Conservation (phyloP, 768 basidiomycete species). For the Tricholomella constricta region DNA sequence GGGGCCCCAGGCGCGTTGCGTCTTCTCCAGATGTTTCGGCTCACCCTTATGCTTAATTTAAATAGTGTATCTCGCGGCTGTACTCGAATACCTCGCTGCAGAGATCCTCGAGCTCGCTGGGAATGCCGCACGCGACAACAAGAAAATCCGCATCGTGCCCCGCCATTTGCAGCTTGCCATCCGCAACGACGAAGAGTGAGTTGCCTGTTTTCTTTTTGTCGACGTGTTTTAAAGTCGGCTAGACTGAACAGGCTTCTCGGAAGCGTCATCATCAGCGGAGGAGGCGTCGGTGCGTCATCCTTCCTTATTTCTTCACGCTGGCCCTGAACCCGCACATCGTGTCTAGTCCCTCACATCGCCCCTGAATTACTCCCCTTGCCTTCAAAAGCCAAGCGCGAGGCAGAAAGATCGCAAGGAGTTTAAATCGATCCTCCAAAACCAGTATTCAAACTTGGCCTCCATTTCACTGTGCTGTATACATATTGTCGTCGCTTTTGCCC, state of each 20-base stretch:
- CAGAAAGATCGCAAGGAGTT: conserved; percentile 12
- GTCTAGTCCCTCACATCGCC: conserved; percentile 22
- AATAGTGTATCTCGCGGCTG: conserved; percentile 79
- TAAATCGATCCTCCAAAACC: neutral
- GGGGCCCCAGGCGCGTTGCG: conserved; percentile 60
- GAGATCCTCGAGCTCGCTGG: conserved; percentile 89
- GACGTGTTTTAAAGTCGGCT: neutral
- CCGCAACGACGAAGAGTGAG: conserved; percentile 72
- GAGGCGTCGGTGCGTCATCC: conserved; percentile 65
- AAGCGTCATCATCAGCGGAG: conserved; percentile 71
- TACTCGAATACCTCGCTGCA: conserved; percentile 84
- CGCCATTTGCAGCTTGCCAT: conserved; percentile 82
- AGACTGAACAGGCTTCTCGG: conserved; percentile 61
- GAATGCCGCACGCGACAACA: conserved; percentile 76
- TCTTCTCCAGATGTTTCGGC: neutral
- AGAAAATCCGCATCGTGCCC: conserved; percentile 83
- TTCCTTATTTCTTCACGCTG: no score
- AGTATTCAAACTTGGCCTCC: neutral
- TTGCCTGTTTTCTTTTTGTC: neutral
- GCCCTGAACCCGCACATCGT: conserved; percentile 47
- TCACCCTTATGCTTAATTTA: neutral
- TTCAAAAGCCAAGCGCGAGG: conserved; percentile 3
- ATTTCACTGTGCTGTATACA: neutral
- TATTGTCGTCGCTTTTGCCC: no score
- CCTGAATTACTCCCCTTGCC: conserved; percentile 19